Base-by-base conservation (phyloP, 768 basidiomycete genomes). In the Termitomyces sp. region DNA sequence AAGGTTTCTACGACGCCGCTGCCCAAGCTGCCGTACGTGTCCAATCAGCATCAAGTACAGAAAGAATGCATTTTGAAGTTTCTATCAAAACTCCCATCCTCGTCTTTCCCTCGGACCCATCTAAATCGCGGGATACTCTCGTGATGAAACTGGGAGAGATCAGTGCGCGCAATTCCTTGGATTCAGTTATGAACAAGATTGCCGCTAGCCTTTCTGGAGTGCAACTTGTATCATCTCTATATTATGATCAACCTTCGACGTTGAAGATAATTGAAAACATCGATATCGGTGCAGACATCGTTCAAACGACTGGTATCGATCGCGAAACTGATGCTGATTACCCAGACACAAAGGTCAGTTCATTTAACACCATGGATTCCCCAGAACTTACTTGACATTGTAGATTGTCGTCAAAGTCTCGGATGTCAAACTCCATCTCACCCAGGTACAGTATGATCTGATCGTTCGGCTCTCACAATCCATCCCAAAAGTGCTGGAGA, bases 231-330 rank as follows among this genome's bases (percentile, higher is more conserved):
- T 95, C 94, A 19, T 81, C 77, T 40, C 71, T 89, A 41, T 71
- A 79, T 59, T 70, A 77, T 14, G 78, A 74, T 43, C 63, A 77
- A 57, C 58, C 74, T 12, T 77, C 81, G 17, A 73, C 69, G 1
- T 76, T 98, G 55, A 93, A 91, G 69, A 92, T 99, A 62, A 88
- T 99, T 34, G 92, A 97, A 60, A 90, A 96, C 64, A 93, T 97
- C 45, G 77, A 88, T 56, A 77, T 98, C 56, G 73, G 71, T 4
- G 81, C 88, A 9, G 80, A 87, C 24, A 70, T 94, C 49, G 68
- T 82, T 24, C 92, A 96, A 68, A 77, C 72, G 6, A 75, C 73
- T 45, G 74, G 73, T 14, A 76, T 83, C 41, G 77, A 89, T 62
- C 77, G 82, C 17, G 64, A 65, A n/a, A 66, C 69, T 17, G 77